Base-by-base conservation (phyloP, 225 moss, liverwort and hornwort genomes). In the Polytrichum commune region DNA sequence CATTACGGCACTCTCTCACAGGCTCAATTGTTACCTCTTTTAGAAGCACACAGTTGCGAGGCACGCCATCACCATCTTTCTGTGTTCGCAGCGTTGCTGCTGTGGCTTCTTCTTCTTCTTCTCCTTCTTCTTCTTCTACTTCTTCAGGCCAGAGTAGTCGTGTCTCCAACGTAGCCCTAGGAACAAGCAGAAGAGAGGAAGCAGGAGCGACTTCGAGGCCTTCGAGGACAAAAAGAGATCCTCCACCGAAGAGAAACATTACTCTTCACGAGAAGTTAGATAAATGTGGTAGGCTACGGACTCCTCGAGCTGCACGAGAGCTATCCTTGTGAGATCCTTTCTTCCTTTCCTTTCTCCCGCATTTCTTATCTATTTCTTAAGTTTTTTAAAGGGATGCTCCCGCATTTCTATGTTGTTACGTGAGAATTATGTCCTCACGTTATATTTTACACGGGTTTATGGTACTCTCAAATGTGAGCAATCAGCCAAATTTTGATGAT, bases 271-370 rank as follows among this genome's bases (percentile, higher is more conserved):
- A 86, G 19, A 89, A 86, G 81, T 71, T 89, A 1, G 89, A 89
- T 69, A 83, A 79, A 33, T 83, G 74, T 66, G 89, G 89, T 19
- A 77, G 83, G 28, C 38, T 89, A 19, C 89, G 89, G 54, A 88
- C 85, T 23, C 88, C 88, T 6, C 82, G 88, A 24, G 88, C 88
- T 9, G 88, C 83, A 7, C 85, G 88, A 26, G 88, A 88, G 74
- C 88, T 88, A 24, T 75, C 85, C 0, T 63, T 88, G 8, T 73
- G 73, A 73, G 73, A 53, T 32, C 30, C 63, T 72, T 22, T 18
- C 73, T 23, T 18, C 5, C 27, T 9, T 63, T 8, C 16, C 7
- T 5, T 5, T 18, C 27, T 27, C 24, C 27, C 25, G 26, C 62
- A 13, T 7, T 26, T 62, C 24, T 26, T 25, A 10, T 4, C 22